These are phyloP conservation scores for Lachancea waltii DNA, from an alignment of 805 yeast genomes.

Conservation along the genomic window DNA sequence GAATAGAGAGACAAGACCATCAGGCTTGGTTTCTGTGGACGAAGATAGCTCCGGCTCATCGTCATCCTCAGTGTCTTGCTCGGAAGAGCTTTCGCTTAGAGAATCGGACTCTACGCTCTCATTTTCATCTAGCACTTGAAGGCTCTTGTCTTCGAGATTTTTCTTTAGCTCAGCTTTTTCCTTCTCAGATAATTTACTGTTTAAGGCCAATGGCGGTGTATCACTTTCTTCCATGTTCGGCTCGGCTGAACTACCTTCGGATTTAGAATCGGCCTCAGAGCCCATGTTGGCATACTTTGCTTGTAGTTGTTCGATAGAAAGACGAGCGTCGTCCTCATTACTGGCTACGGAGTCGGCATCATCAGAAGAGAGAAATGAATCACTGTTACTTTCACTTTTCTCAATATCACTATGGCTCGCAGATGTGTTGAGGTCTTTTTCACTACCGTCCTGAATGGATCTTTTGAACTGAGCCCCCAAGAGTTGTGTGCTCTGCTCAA, in stretches of 20 bases:
- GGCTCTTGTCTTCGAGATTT: background rate
- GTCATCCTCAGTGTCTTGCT: background rate
- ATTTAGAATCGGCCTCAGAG: background rate
- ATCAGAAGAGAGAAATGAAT: slow-evolving; percentile 14
- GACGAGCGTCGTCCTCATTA: slow-evolving; percentile 31
- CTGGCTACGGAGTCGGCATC: slow-evolving; percentile 12
- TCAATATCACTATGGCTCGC: slow-evolving; percentile 11
- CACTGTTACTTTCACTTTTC: slow-evolving; percentile 9
- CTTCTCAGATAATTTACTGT: background rate
- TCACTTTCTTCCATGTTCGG: background rate
- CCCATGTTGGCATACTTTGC: slow-evolving; percentile 36
- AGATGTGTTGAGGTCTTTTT: slow-evolving; percentile 9
- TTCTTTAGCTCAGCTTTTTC: background rate
- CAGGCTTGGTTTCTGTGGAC: slow-evolving; percentile 12
- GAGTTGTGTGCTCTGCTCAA: slow-evolving; percentile 85
- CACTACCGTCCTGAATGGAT: slow-evolving; percentile 22
- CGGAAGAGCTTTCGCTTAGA: background rate
- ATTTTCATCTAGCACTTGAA: slow-evolving; percentile 1
- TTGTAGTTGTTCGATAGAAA: slow-evolving; percentile 40
- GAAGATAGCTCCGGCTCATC: background rate
- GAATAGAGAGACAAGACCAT: slow-evolving; percentile 20
- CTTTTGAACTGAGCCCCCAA: slow-evolving; percentile 74
- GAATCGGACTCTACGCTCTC: background rate
- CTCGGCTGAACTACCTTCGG: no score
- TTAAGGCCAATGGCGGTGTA: background rate